A percentile compares a stretch with the other conserved stretches of the same genome.
Evolutionary conservation across 2,329 filamentous ascomycete genomes (phyloP).

Genomic region (Penicillium brasilianum): DNA sequence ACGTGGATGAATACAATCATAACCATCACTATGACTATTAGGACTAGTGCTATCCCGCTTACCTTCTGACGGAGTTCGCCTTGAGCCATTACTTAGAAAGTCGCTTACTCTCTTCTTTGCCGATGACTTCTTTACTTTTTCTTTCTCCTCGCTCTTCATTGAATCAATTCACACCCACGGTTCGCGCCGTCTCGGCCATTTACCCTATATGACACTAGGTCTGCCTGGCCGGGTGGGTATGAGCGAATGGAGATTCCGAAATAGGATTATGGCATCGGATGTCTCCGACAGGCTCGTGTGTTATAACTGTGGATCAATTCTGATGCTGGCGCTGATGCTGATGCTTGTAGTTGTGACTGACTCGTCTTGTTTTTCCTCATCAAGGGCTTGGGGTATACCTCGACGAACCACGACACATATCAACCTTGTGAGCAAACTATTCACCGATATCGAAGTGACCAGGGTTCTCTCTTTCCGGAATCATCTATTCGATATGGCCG

Average conservation of each 20-base stretch:
- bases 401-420: background rate
- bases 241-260: background rate
- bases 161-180: conserved; percentile 4
- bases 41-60: background rate
- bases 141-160: conserved; percentile 6
- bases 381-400: background rate
- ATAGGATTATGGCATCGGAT: background rate
- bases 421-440: no score
- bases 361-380: background rate
- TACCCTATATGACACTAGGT: background rate
- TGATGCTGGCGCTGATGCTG: background rate
- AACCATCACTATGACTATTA: background rate
- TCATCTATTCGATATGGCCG: background rate
- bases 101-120: background rate
- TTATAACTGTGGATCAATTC: background rate
- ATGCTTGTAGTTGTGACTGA: background rate
- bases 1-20: background rate
- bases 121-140: background rate
- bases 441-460: background rate
- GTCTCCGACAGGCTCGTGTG: background rate
- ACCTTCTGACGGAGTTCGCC: background rate
- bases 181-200: background rate
- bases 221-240: background rate
- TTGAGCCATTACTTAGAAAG: background rate
- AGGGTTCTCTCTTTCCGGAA: background rate